Conservation (phyloP, 805 yeast species). For the Saccharomycopsis guyanensis region DNA sequence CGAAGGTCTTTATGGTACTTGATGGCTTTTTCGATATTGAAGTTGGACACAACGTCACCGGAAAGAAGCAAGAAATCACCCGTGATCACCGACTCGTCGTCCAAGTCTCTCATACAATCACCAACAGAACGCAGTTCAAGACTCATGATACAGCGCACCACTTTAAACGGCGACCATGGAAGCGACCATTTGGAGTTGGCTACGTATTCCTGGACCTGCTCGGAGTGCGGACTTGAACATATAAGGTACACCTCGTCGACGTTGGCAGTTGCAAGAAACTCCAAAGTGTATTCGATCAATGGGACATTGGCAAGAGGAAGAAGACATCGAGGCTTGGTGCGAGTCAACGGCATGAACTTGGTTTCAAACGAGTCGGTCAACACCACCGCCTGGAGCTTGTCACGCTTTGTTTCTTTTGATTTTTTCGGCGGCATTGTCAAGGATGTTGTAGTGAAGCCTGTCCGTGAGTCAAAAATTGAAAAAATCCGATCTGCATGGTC, state of each 20-base stretch:
- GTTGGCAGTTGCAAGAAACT: slow-evolving; percentile 84
- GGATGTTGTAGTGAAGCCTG: too few species aligned
- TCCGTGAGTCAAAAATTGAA: too few species aligned
- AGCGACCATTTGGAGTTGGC: slow-evolving; percentile 63
- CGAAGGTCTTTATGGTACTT: slow-evolving; percentile 67
- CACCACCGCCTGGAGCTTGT: slow-evolving; percentile 87
- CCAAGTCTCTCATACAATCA: slow-evolving; percentile 95
- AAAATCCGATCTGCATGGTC: too few species aligned
- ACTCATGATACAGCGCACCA: slow-evolving; percentile 66
- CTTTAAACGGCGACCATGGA: slow-evolving; percentile 68
- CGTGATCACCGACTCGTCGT: slow-evolving; percentile 78
- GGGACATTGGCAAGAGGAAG: slow-evolving; percentile 92
- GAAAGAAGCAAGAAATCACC: slow-evolving; percentile 86
- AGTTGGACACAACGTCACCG: slow-evolving; percentile 93
- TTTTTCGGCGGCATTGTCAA: neutral
- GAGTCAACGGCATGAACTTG: slow-evolving; percentile 86
- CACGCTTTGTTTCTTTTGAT: slow-evolving; percentile 52
- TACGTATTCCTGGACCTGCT: slow-evolving; percentile 76
- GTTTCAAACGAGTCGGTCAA: slow-evolving; percentile 91
- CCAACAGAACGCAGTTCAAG: slow-evolving; percentile 90
- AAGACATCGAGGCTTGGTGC: slow-evolving; percentile 80
- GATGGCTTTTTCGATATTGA: slow-evolving; percentile 69
- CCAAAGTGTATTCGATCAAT: slow-evolving; percentile 87
- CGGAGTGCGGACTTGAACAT: slow-evolving; percentile 83
- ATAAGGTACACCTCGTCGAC: slow-evolving; percentile 85